Conservation (phyloP, 164 flowering plant genomes). For the Vitis riparia region DNA sequence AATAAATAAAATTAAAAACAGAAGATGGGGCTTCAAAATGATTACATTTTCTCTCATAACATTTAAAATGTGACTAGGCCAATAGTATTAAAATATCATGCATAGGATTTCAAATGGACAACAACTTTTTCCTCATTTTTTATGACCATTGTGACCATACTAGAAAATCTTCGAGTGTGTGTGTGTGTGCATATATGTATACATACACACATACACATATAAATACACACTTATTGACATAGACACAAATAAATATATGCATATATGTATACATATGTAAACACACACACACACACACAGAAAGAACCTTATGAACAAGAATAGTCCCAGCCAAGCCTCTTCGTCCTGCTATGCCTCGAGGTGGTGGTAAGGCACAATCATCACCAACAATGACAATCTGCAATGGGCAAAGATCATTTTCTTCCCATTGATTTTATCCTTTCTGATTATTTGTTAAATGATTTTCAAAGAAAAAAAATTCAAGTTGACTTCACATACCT, state of each 20-base stretch:
- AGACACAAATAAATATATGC: background rate
- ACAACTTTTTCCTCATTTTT: no score
- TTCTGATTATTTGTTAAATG: background rate
- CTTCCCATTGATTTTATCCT: background rate
- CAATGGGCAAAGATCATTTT: slow-evolving; percentile 11
- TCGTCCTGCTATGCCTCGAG: slow-evolving; percentile 92
- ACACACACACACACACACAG: background rate
- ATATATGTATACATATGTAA: background rate
- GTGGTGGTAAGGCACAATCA: slow-evolving; percentile 98
- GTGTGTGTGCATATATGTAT: no score
- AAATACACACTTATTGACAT: no score
- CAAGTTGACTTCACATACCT: slow-evolving; percentile 44
- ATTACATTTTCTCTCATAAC: no score
- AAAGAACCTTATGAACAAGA: slow-evolving; percentile 80
- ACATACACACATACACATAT: background rate
- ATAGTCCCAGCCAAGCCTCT: slow-evolving; percentile 97
- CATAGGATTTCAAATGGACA: no score
- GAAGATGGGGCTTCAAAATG: no score
- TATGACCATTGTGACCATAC: no score
- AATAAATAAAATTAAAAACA: no score
- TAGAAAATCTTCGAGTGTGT: no score
- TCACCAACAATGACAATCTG: slow-evolving; percentile 95
- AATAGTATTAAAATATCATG: no score
- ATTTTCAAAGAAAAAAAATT: background rate
- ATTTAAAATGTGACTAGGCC: no score